Base-by-base conservation (phyloP, 805 yeast species). In the Candida ortonii region DNA sequence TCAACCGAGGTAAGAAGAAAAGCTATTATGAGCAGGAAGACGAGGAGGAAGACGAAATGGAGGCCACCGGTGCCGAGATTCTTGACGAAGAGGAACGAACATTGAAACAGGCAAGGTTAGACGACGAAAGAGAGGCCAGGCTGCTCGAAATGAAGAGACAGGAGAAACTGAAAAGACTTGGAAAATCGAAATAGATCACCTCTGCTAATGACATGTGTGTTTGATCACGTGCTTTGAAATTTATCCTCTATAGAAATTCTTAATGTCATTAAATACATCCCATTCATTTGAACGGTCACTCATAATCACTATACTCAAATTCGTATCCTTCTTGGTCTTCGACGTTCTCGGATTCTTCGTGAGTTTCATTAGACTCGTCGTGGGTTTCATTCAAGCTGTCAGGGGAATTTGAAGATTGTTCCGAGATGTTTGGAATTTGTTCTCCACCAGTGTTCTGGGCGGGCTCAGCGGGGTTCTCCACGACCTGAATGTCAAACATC, bases 41-140 rank as follows among this genome's bases (percentile, higher is more conserved):
- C 26, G 73, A 69, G 35, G 70, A 73, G 6, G 73, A 72, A 20
- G 79, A 71, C 38, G 87, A 85, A 50, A 90, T 93, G 97, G 97
- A 90, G 55, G 96, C 96, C 3, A 82, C 93, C 1, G 97, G 96
- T 17, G 80, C 80, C 17, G 97, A 90, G 44, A 77, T 93, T 16
- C 63, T 87, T 25, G 84, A 76, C 37, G 98, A 90, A 52, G 98
- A 90, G 59, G 73, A 66, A 41, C 52, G 73, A 21, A 81, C 96
- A 9, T 67, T 78, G 22, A 70, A 70, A 31, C 71, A 70, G 35
- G 98, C 95, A 0, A 71, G 74, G 46, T 43, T 70, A 24, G 98
- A 93, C 54, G 98, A 90, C 52, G 64, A 68, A 30, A 64, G 71
- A 33, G 97, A 89, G 55, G 76, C 75, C 50, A 74, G 66, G 34